Conservation (phyloP, 2,329 filamentous ascomycete genomes). For the Zymoseptoria crescenta region DNA sequence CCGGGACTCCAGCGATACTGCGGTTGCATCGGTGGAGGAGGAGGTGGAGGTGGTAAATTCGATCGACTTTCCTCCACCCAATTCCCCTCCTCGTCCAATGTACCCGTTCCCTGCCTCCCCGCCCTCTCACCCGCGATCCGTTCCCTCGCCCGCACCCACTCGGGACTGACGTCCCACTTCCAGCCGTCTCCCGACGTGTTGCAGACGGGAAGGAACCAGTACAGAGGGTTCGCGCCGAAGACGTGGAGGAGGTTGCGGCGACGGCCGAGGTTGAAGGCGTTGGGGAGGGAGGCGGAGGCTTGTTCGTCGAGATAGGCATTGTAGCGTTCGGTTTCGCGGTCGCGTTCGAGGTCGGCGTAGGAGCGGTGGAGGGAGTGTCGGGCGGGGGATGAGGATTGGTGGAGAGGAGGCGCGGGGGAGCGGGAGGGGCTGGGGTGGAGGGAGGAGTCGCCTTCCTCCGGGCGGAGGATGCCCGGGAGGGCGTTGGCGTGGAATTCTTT, state of each 20-base stretch:
- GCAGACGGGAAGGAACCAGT: conserved; percentile 75
- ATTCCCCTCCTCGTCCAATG: conserved; percentile 9
- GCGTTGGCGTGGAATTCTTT: conserved; percentile 76
- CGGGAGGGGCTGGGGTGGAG: conserved; percentile 19
- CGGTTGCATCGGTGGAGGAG: conserved; percentile 4
- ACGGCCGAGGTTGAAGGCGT: conserved; percentile 87
- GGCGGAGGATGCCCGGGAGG: conserved; percentile 68
- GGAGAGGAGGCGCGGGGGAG: conserved; percentile 21
- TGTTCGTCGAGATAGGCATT: conserved; percentile 80
- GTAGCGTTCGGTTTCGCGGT: conserved; percentile 61
- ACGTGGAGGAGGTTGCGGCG: conserved; percentile 71
- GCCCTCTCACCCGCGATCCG: conserved; percentile 38
- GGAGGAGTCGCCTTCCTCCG: conserved; percentile 67
- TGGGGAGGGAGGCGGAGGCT: conserved; percentile 79
- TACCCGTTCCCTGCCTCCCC: conserved; percentile 23
- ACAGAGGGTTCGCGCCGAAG: conserved; percentile 62
- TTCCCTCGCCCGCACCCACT: conserved; percentile 67
- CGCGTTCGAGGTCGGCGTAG: conserved; percentile 52
- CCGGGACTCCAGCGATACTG: conserved; percentile 24
- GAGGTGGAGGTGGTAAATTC: conserved; percentile 3
- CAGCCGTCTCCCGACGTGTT: conserved; percentile 90
- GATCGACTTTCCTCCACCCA: conserved; percentile 1
- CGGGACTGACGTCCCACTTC: conserved; percentile 79
- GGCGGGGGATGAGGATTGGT: conserved; percentile 35
- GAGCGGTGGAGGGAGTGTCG: conserved; percentile 36